phyloP scores from a whole-genome alignment of 352 stramenopile species.

The Globisporangium alternatum region DNA sequence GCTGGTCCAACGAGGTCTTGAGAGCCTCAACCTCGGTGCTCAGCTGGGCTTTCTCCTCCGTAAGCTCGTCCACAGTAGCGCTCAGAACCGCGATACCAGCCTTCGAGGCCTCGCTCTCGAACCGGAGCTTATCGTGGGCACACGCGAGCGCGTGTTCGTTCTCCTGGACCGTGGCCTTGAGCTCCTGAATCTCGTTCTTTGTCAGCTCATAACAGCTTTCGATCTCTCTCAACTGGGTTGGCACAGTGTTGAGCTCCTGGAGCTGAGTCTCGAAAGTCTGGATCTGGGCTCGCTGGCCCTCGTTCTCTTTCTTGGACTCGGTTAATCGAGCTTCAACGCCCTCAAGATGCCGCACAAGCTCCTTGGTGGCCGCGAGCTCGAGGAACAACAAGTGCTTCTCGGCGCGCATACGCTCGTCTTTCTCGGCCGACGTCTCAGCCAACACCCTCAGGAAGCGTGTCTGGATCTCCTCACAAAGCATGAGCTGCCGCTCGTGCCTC shows the following conservation, averaged over 20 bases:
- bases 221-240: not conserved
- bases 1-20: not conserved
- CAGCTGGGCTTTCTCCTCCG: not conserved
- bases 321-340: conserved; percentile 30
- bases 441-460: conserved; percentile 29
- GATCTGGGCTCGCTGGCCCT: conserved; percentile 6
- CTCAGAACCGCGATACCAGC: conserved; percentile 4
- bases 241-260: conserved; percentile 3
- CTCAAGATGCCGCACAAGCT: conserved; percentile 39
- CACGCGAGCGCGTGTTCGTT: conserved; percentile 10
- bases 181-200: conserved; percentile 9
- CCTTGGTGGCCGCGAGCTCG: conserved; percentile 39
- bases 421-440: conserved; percentile 33
- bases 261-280: not conserved
- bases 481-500: conserved; percentile 30
- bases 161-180: conserved; percentile 6
- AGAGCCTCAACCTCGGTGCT: not conserved
- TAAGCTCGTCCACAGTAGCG: conserved; percentile 10
- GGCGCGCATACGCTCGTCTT: conserved; percentile 38
- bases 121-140: conserved; percentile 12
- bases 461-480: conserved; percentile 49
- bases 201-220: not conserved
- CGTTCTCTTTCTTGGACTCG: conserved; percentile 14
- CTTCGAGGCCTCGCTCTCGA: conserved; percentile 5
- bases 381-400: conserved; percentile 47